Evolutionary conservation across 345 rosid genomes (phyloP), one percentile per base, ranked within the genome.

Genomic region (Murraya koenigii): DNA sequence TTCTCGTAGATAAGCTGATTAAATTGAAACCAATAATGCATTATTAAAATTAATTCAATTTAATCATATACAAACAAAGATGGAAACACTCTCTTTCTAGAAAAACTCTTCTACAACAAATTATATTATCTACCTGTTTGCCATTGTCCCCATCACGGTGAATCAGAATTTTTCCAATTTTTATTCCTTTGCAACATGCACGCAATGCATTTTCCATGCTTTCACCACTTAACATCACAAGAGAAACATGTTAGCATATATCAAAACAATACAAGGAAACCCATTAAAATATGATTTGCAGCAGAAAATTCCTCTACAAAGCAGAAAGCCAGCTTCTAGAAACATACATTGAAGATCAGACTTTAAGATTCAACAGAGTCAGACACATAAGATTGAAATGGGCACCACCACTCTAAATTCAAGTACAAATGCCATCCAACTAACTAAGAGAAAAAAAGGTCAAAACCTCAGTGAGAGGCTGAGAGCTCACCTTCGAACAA

Each of bases 201-300:
- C 97, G 99, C 69, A 97, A 78, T 10, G 99, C 97, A 60, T 97
- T 94, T 91, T 97, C 98, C 99, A 94, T 97, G 88, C 98, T 97
- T 83, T 97, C 99, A 78, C 99, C 98, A 86, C 99, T 97, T 41
- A 73, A 80, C 77, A 82, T n/a, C 32, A 62, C 56, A 72, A 68
- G 38, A 58, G 71, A 69, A 67, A 61, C 10, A 8, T 62, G 67
- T 54, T 66, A 79, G 85, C 72, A 73, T 55, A 65, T 20, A 74
- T 58, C 66, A 25, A 63, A 56, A 64, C 6, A 47, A 68, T 58
- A 23, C 11, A 69, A 75, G 4, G 30, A 72, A 72, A 66, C 23
- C 32, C 54, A 33, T 58, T 28, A 44, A 78, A 69, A 60, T 64
- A 3, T 7, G 26, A 36, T 4, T 1, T 52, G 75, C 66, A 66